Base-by-base conservation (phyloP, 2,329 filamentous ascomycete genomes). In the Orbilia javanica region DNA sequence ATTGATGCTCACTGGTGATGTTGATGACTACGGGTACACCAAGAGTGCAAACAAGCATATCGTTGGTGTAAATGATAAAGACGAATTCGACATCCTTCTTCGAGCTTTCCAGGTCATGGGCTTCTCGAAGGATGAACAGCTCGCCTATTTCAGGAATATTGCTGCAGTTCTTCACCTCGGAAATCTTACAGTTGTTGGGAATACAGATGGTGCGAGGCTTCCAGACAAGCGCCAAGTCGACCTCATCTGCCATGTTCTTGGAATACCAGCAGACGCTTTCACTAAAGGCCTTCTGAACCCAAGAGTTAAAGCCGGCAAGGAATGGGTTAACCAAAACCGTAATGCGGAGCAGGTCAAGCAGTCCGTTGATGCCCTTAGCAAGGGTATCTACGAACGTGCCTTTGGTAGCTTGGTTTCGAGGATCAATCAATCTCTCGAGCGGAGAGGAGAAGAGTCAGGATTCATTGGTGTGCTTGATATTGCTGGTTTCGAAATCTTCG, bases 401-500 rank as follows among this genome's bases (percentile, higher is more conserved):
- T 99, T 99, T 82, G 94, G 96, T 29, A 92, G 97, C 80, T 89
- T 99, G 2, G 96, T 99, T 1, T 90, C 89, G 60, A 91, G 94
- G 64, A 97, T 99, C 86, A 99, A 99, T 83, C 88, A 88, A 65
- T 94, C 97, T 82, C 89, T 99, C 3, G 94, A 98, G 83, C 90
- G 93, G n/a, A 92, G 90, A 48, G 92, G 93, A 2, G 94, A 99
- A 76, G 94, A 98, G 83, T 94, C 93, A 1, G 92, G 93, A 82
- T 99, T 99, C 85, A 99, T 99, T 80, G 96, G 96, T 67, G 96
- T 99, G 7, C 90, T 99, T 48, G 96, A 99, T 89, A 99, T 99
- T 84, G 96, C 96, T 80, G 96, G 96, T 78, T 99, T 99, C 84
- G 96, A 99, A 83, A 99, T 99, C 75, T 99, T 99, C 82, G 94